phyloP scores from a whole-genome alignment of 129 eudicot genomes.

The Deinandra increscens region DNA sequence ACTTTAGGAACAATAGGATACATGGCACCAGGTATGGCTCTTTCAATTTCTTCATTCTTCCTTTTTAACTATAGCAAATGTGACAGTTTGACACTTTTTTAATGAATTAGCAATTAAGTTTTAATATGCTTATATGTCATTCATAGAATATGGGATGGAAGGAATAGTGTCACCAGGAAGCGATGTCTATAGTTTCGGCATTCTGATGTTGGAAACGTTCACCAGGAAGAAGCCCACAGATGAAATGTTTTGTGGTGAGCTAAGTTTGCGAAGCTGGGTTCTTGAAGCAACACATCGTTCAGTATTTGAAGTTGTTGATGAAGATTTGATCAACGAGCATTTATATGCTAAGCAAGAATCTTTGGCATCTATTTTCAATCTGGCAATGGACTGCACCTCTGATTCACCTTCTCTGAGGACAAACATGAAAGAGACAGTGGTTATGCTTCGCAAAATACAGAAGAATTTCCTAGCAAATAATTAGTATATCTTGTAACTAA shows the following conservation, averaged over 20 bases:
- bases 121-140: no score
- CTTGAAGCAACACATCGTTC: constrained; percentile 13
- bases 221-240: constrained; percentile 37
- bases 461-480: constrained; percentile 12
- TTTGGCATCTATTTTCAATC: constrained; percentile 30
- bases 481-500: background rate
- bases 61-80: no score
- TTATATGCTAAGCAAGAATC: constrained; percentile 28
- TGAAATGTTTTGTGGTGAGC: constrained; percentile 31
- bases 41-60: background rate
- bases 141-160: constrained; percentile 35
- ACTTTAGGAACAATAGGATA: constrained; percentile 58
- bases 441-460: constrained; percentile 20
- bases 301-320: constrained; percentile 24
- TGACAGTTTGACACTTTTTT: no score
- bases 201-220: constrained; percentile 38
- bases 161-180: constrained; percentile 28
- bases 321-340: constrained; percentile 18
- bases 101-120: no score
- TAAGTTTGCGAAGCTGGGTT: constrained; percentile 32
- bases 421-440: constrained; percentile 27
- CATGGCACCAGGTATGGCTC: constrained; percentile 55
- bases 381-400: constrained; percentile 39
- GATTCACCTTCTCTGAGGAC: constrained; percentile 31
- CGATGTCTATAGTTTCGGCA: constrained; percentile 42